A percentile compares a stretch with the other conserved stretches of the same genome.
Conservation (phyloP, 202 grass and related monocot genomes). For the Setaria italica region DNA sequence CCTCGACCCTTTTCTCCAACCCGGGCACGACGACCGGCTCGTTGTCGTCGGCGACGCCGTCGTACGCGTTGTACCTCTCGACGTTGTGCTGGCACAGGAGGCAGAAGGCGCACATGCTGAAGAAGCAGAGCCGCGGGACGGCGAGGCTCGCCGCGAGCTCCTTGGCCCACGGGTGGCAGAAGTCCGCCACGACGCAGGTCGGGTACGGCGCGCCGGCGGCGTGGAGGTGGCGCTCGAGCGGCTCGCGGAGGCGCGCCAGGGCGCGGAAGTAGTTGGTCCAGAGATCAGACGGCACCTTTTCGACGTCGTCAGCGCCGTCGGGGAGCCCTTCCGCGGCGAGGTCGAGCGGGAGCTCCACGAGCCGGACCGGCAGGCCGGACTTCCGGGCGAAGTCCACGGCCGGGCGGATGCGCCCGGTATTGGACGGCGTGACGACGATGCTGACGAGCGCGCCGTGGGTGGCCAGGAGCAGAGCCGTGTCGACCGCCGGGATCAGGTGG, state of each 20-base stretch:
- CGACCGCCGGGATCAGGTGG: constrained; percentile 56
- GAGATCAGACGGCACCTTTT: neutral
- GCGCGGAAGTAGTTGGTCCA: constrained; percentile 19
- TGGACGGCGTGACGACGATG: constrained; percentile 54
- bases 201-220: constrained; percentile 7
- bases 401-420: constrained; percentile 26
- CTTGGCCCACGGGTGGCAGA: constrained; percentile 58
- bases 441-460: constrained; percentile 42
- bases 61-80: constrained; percentile 32
- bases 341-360: constrained; percentile 43
- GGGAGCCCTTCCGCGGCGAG: constrained; percentile 30
- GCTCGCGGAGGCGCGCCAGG: constrained; percentile 34
- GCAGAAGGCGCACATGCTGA: constrained; percentile 56
- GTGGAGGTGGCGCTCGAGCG: constrained; percentile 48
- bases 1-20: constrained; percentile 31
- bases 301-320: constrained; percentile 36
- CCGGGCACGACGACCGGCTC: constrained; percentile 54
- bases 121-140: constrained; percentile 58
- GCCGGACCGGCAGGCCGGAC: constrained; percentile 2
- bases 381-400: constrained; percentile 24
- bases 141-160: constrained; percentile 44
- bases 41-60: constrained; percentile 1
- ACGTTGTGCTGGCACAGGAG: constrained; percentile 49
- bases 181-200: constrained; percentile 58
- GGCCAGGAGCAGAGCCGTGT: constrained; percentile 60